Conservation (phyloP, 768 basidiomycete species). For the Mycena olivaceomarginata region DNA sequence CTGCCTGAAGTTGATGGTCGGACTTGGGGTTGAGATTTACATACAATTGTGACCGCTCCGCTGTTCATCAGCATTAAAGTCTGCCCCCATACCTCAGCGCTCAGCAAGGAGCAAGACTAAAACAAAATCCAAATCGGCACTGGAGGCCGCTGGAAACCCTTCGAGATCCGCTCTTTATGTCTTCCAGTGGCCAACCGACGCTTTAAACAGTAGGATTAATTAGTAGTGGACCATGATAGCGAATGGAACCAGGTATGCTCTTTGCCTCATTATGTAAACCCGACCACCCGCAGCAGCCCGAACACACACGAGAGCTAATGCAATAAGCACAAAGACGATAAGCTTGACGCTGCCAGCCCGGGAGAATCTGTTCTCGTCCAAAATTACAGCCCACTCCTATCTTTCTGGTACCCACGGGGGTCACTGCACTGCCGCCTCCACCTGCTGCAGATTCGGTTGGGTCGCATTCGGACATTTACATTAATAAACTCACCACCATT, state of each 20-base stretch:
- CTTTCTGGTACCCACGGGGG: constrained; percentile 12
- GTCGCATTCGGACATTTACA: constrained; percentile 15
- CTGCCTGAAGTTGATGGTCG: not conserved
- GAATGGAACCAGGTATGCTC: constrained; percentile 11
- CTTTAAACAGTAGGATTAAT: not conserved
- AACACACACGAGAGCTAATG: constrained; percentile 2
- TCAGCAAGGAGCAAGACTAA: too few species aligned
- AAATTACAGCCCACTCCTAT: constrained; percentile 11
- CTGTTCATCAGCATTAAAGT: constrained; percentile 2
- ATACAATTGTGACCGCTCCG: not conserved
- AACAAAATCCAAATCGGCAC: too few species aligned
- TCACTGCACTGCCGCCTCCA: constrained; percentile 19
- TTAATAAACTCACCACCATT: constrained; percentile 23
- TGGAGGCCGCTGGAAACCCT: too few species aligned
- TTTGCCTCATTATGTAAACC: not conserved
- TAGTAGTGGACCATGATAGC: not conserved
- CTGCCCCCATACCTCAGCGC: not conserved
- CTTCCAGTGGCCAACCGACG: too few species aligned
- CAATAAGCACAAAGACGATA: constrained; percentile 15
- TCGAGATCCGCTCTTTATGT: too few species aligned
- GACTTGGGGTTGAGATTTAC: not conserved
- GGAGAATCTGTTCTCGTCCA: not conserved
- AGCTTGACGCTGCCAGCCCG: constrained; percentile 8
- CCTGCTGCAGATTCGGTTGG: constrained; percentile 18
- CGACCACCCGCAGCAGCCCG: not conserved